Evolutionary conservation across 257 asterid species (phyloP).

Genomic region (Nicotiana noctiflora): DNA sequence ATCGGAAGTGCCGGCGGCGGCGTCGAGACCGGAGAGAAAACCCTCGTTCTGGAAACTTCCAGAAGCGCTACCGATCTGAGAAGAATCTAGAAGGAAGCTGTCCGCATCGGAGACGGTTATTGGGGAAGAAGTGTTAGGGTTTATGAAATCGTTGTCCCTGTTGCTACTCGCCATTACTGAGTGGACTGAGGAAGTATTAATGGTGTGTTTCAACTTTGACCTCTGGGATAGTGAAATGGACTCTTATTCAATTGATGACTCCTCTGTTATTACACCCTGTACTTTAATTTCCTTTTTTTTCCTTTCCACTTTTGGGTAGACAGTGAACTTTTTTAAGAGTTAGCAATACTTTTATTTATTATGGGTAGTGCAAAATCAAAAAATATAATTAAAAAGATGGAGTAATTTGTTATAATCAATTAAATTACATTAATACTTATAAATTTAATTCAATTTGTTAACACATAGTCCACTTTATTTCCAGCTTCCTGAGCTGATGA

Average conservation of each 20-base stretch:
- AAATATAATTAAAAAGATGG: too few relatives aligned
- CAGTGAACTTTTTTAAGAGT: too few relatives aligned
- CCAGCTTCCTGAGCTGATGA: too few relatives aligned
- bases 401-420: too few relatives aligned
- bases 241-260: not conserved
- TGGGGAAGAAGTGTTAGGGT: conserved; percentile 52
- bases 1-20: conserved; percentile 26
- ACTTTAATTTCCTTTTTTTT: not conserved
- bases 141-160: conserved; percentile 56
- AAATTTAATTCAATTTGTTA: too few relatives aligned
- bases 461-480: too few relatives aligned
- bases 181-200: not conserved
- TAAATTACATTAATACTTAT: too few relatives aligned
- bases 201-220: not conserved
- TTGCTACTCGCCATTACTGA: conserved; percentile 28
- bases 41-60: conserved; percentile 88
- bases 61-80: conserved; percentile 76
- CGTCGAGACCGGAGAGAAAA: conserved; percentile 36
- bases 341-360: too few relatives aligned
- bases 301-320: too few relatives aligned
- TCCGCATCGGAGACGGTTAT: conserved; percentile 46
- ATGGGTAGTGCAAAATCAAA: too few relatives aligned
- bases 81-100: conserved; percentile 46
- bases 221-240: not conserved
- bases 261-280: not conserved